Evolutionary conservation across 495 filamentous ascomycete species (phyloP), one percentile per base, ranked within the genome.

Genomic region (Hapsidospora chrysogenum): DNA sequence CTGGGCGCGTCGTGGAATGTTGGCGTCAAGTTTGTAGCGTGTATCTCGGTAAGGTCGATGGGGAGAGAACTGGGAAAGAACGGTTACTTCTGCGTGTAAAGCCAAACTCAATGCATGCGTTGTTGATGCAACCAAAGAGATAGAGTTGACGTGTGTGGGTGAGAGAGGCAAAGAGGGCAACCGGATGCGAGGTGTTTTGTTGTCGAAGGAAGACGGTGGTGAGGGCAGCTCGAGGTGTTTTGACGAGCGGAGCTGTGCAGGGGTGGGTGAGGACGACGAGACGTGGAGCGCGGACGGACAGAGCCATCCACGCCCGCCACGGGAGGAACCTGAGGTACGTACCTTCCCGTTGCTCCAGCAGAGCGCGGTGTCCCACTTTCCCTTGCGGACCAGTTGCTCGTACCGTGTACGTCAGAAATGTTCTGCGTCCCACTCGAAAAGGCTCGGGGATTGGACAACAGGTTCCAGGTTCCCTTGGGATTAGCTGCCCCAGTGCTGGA

Each of bases 121-220:
- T 11, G n/a, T 21, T 33, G 5, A 21, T 17, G 2, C 20, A 16
- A 21, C n/a, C 21, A n/a, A 26, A 26, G 8, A 11, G 33, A 27
- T 28, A 25, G 33, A 23, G 33, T n/a, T 19, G 17, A 19, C n/a
- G 21, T 20, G 20, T 10, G 18, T 19, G 20, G 17, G n/a, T 21
- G 22, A 36, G 26, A 23, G 26, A 23, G 22, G 26, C 17, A 23
- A n/a, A 22, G 33, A 16, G 17, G 33, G 23, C 23, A 26, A 11
- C 11, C n/a, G 33, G 13, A 16, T 27, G 33, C 20, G 33, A 31
- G 33, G 17, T 34, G 31, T 36, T 20, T 36, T 16, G 19, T 22
- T 36, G 20, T 27, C 33, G 22, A 36, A 33, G 25, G 22, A 23
- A 23, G 33, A 36, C 25, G 22, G 13, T 35, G 33, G 20, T 25